Conservation (phyloP, 352 stramenopile species). For the Phytopythium cucurbitacearum region DNA sequence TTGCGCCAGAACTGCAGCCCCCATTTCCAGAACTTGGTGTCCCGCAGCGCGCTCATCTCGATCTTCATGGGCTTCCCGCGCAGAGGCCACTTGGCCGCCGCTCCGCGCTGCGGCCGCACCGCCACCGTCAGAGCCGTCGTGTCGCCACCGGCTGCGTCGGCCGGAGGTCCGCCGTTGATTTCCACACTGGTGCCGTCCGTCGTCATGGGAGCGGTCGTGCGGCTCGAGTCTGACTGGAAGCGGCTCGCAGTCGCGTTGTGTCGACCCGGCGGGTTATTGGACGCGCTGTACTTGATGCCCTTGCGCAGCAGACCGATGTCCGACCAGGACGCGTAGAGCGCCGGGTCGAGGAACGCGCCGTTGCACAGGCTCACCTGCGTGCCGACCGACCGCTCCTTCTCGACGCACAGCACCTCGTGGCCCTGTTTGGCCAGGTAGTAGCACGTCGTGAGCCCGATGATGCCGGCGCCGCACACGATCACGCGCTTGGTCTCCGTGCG, state of each 20-base stretch:
- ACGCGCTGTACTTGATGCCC: conserved; percentile 10
- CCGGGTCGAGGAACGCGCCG: conserved; percentile 76
- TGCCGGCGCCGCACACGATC: conserved; percentile 82
- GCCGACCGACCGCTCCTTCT: conserved; percentile 74
- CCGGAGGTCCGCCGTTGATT: conserved; percentile 24
- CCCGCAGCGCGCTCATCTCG: conserved; percentile 72
- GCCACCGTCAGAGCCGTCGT: conserved; percentile 18
- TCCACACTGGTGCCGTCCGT: conserved; percentile 17
- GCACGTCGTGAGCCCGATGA: conserved; percentile 80
- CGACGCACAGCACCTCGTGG: conserved; percentile 84
- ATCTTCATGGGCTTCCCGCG: conserved; percentile 79
- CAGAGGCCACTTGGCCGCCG: conserved; percentile 26
- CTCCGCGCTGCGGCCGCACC: conserved; percentile 13
- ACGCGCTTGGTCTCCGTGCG: conserved; percentile 69
- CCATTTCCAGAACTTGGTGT: conserved; percentile 87
- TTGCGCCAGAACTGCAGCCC: conserved; percentile 83
- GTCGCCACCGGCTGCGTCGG: conserved; percentile 24
- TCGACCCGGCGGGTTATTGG: background rate
- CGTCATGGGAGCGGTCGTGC: background rate
- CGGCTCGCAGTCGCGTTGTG: conserved; percentile 2
- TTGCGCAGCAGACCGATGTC: conserved; percentile 64
- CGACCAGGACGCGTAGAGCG: conserved; percentile 79
- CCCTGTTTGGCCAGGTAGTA: conserved; percentile 84
- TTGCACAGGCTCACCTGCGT: conserved; percentile 83
- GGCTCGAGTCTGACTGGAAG: conserved; percentile 16